Percentiles rank a stretch among this genome's conserved stretches.
These are phyloP conservation scores for Backusella macrospora DNA, from an alignment of 192 early-diverging fungal species.

Conservation along the genomic window DNA sequence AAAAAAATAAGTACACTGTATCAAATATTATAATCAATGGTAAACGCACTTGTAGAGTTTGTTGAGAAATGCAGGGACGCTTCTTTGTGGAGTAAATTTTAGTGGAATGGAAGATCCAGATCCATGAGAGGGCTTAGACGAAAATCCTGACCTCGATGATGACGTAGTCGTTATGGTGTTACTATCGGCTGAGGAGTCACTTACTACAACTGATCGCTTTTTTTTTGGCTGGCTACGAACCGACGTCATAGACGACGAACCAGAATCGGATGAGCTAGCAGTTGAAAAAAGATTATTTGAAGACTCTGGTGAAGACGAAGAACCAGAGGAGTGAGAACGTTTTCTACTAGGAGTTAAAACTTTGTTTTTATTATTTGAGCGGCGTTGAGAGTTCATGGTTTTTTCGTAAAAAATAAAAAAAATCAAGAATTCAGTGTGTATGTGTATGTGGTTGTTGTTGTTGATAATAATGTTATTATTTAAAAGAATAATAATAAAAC, in stretches of 20 bases:
- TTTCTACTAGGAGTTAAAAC: constrained; percentile 8
- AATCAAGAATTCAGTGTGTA: not conserved
- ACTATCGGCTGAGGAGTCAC: not conserved
- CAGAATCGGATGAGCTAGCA: constrained; percentile 24
- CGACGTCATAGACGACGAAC: constrained; percentile 26
- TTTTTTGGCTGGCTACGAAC: not conserved
- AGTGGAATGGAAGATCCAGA: not conserved
- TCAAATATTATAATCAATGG: not conserved
- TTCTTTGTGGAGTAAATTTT: constrained; percentile 22
- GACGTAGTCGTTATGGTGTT: not conserved
- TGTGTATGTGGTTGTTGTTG: not conserved
- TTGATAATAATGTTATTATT: not conserved
- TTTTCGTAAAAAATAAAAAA: constrained; percentile 6
- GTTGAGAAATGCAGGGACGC: constrained; percentile 89
- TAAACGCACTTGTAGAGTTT: constrained; percentile 82
- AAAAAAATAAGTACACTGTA: constrained; percentile 11
- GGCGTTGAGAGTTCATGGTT: constrained; percentile 8
- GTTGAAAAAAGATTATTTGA: constrained; percentile 15
- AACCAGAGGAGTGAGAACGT: constrained; percentile 21
- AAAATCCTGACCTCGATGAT: not conserved
- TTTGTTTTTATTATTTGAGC: constrained; percentile 2
- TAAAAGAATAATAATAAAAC: too few species aligned
- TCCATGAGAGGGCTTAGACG: not conserved
- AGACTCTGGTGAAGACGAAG: constrained; percentile 13
- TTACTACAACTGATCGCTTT: not conserved